Conservation (phyloP, 2,329 filamentous ascomycete genomes). For the Furcasterigmium furcatum region DNA sequence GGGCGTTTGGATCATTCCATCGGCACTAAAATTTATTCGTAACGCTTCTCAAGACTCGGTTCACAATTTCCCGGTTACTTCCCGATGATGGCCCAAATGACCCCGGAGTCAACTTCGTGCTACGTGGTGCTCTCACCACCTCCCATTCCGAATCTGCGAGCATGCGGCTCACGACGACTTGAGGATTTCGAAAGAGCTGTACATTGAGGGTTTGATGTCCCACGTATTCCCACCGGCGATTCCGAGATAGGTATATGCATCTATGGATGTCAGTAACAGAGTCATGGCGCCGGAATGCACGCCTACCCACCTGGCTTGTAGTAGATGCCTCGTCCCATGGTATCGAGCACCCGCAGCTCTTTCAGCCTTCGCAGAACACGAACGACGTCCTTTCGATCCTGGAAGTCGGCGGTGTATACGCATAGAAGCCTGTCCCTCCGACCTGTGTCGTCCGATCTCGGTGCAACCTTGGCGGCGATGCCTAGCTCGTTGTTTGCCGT, state of each 20-base stretch:
- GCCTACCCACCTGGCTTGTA: conserved; percentile 68
- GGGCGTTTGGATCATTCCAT: no score
- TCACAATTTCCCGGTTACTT: no score
- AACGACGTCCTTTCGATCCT: conserved; percentile 63
- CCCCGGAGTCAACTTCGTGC: no score
- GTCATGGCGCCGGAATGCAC: neutral
- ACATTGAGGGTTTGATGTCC: conserved; percentile 57
- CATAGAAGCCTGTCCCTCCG: conserved; percentile 60
- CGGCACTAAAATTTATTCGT: no score
- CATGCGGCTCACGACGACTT: neutral
- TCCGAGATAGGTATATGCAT: conserved; percentile 66
- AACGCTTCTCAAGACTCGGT: no score
- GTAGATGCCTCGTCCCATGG: conserved; percentile 54
- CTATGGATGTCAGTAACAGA: conserved; percentile 28
- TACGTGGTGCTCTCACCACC: no score
- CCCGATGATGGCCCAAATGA: no score
- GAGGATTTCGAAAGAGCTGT: conserved; percentile 42
- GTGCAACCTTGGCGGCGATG: conserved; percentile 69
- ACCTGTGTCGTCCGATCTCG: conserved; percentile 37
- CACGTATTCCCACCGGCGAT: conserved; percentile 59
- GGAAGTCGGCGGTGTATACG: conserved; percentile 75
- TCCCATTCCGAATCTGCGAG: no score
- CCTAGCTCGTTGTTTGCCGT: conserved; percentile 70
- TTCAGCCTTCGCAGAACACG: conserved; percentile 63
- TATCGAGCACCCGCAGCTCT: conserved; percentile 56